Conservation (phyloP, 208 protist genomes). For the Novymonas esmeraldas region DNA sequence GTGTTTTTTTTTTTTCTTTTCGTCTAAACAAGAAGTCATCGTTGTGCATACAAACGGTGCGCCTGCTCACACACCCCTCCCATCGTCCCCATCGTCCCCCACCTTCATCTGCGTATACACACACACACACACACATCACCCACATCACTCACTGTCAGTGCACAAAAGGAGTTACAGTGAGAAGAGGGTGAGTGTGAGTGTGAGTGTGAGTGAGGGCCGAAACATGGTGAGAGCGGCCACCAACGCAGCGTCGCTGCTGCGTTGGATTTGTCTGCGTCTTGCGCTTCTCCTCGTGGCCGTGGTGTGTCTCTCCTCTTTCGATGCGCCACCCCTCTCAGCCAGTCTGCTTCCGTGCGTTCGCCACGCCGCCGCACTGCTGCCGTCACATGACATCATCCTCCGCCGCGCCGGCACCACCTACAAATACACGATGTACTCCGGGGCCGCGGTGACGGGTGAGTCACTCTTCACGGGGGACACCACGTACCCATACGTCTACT, state of each 20-base stretch:
- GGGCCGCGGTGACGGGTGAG: conserved; percentile 11
- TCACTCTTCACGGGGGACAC: conserved; percentile 9
- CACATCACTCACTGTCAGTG: too few relatives aligned
- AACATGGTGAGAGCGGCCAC: neutral
- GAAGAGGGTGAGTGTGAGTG: too few relatives aligned
- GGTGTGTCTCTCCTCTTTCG: neutral
- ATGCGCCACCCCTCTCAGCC: neutral
- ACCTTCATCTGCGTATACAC: too few relatives aligned
- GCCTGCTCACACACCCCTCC: too few relatives aligned
- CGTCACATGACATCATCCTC: conserved; percentile 1
- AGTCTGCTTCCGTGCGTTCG: neutral
- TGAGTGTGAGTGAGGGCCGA: neutral
- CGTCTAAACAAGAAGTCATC: neutral
- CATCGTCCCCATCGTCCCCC: too few relatives aligned
- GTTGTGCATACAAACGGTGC: too few relatives aligned
- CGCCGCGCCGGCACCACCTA: conserved; percentile 16
- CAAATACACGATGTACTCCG: conserved; percentile 31
- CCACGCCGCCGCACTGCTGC: neutral
- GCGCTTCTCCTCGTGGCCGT: neutral
- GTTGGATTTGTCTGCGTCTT: neutral
- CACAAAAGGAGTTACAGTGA: too few relatives aligned
- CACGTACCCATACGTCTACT: conserved; percentile 27
- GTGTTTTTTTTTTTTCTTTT: conserved; percentile 4
- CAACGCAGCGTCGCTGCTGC: neutral
- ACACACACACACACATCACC: too few relatives aligned